Evolutionary conservation across 1,284 basidiomycete genomes (phyloP), one percentile per base, ranked within the genome.

Genomic region (Ustilago nuda): DNA sequence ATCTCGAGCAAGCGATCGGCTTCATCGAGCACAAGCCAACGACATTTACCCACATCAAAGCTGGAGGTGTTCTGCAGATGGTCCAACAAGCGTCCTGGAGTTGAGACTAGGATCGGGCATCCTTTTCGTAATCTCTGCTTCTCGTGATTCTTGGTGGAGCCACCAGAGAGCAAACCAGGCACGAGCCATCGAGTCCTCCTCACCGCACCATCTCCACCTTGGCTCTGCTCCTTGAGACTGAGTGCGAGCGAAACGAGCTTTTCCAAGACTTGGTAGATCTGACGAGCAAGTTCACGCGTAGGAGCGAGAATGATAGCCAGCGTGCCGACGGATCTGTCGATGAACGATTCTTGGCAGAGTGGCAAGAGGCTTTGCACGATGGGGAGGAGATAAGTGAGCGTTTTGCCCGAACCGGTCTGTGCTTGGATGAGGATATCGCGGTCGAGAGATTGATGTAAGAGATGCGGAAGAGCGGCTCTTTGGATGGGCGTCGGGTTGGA

Each of bases 331-430:
- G 89, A 89, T 53, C 92, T 90, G 83, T 94, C 94, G 62, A 86
- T 85, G 53, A 85, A 82, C 1, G 93, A 94, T 39, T 82, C 78
- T 27, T 91, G 90, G 61, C 94, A 93, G 39, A 99, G 89, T 0
- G 94, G 94, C 33, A 99, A 89, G 48, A 97, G 91, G 84, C 96
- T 94, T 80, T 99, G 94, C 45, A 99, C 90, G 85, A 99, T 95
- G 19, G 97, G 97, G 4, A 99, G 90, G 17, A 99, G 90, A 87
- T 94, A 99, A 3, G 96, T 91, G 27, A 99, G 88, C 0, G 96
- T 99, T 88, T 99, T 99, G 80, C 97, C 97, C 0, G 95, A 98
- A 68, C 97, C 97, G 0, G 97, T 99, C 86, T 99, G 96, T 5
- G 94, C 94, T 85, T 98, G 95, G 61, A 99, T 93, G 84, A 99